Percentiles rank a stretch among this genome's conserved stretches.
phyloP scores from a whole-genome alignment of 257 asterid genomes.

The Solanum rostratum region DNA sequence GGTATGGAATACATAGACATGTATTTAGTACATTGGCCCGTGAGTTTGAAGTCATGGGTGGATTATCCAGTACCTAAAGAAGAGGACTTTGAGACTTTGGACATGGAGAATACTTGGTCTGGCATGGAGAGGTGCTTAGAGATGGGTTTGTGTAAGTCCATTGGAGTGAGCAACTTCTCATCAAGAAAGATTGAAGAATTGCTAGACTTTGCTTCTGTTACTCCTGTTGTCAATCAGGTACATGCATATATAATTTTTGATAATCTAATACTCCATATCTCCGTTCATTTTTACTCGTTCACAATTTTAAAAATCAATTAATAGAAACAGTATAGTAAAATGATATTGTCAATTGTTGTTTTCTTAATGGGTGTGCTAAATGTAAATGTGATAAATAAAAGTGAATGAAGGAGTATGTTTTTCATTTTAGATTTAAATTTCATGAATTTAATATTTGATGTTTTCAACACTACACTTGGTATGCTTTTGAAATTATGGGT shows the following conservation, averaged over 20 bases:
- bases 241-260: background rate
- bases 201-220: constrained; percentile 33
- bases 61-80: constrained; percentile 42
- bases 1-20: constrained; percentile 74
- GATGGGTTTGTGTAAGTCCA: constrained; percentile 54
- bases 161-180: constrained; percentile 84
- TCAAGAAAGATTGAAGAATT: constrained; percentile 38
- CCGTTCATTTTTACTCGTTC: no score
- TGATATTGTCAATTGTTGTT: no score
- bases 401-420: no score
- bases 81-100: constrained; percentile 48
- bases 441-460: background rate
- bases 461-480: background rate
- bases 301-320: no score
- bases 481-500: no score
- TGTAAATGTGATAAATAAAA: no score
- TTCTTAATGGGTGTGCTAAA: no score
- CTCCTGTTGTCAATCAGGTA: constrained; percentile 81
- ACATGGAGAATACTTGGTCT: constrained; percentile 49
- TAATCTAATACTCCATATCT: background rate
- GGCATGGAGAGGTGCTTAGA: constrained; percentile 79
- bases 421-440: background rate
- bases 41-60: constrained; percentile 57
- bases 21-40: constrained; percentile 92
- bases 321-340: no score